Conservation (phyloP, 768 basidiomycete species). For the Macrolepiota dolichaula region DNA sequence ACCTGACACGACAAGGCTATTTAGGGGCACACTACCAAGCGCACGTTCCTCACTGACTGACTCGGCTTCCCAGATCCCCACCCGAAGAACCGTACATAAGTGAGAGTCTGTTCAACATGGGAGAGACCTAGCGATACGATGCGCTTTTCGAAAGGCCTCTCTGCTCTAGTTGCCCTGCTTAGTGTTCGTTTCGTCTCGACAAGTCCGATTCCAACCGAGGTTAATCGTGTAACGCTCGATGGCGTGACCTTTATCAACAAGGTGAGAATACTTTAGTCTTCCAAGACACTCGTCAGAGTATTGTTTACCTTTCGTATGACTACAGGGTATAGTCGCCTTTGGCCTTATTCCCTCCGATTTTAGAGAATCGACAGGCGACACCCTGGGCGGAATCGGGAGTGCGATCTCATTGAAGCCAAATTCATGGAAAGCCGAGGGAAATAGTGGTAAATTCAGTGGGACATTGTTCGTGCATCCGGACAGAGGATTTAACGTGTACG, state of each 20-base stretch:
- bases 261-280: conserved; percentile 14
- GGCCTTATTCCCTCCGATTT: conserved; percentile 59
- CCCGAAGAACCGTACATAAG: not conserved
- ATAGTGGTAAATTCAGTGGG: conserved; percentile 41
- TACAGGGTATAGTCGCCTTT: conserved; percentile 55
- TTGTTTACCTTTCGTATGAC: not conserved
- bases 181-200: not conserved
- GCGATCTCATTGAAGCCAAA: conserved; percentile 54
- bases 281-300: not conserved
- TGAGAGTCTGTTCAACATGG: not conserved
- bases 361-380: conserved; percentile 54
- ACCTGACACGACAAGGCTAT: not conserved
- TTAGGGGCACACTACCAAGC: not conserved
- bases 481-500: conserved; percentile 58
- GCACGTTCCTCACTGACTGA: not conserved
- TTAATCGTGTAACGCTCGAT: conserved; percentile 27
- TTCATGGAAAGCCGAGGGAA: conserved; percentile 31
- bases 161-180: not conserved
- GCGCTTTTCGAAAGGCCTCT: not conserved
- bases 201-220: not conserved
- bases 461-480: conserved; percentile 56
- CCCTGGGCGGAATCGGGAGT: conserved; percentile 61
- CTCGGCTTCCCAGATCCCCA: not conserved
- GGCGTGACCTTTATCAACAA: conserved; percentile 44
- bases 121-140: not conserved